Conservation (phyloP, 495 filamentous ascomycete species). For the Hapsidospora chrysogenum region DNA sequence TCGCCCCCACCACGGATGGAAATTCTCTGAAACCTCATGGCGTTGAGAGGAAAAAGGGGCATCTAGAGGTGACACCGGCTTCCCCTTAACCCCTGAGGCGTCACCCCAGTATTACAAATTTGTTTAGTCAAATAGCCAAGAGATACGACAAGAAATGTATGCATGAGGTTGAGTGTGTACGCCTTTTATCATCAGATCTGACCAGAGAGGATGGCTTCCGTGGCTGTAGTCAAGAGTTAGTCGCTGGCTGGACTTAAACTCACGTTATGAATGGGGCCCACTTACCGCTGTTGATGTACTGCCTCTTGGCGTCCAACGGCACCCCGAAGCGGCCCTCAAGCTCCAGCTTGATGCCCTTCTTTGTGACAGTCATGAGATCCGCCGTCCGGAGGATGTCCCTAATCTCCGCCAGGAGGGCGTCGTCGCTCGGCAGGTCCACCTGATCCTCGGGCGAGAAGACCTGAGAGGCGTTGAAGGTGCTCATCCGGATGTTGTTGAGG, state of each 20-base stretch:
- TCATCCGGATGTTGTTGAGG: conserved; percentile 19
- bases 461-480: conserved; percentile 35
- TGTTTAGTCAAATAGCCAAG: no score
- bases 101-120: neutral
- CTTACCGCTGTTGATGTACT: conserved; percentile 89
- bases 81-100: no score
- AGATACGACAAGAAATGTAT: no score
- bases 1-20: no score
- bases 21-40: no score
- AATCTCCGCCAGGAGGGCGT: conserved; percentile 84
- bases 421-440: conserved; percentile 61
- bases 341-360: conserved; percentile 94
- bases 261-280: conserved; percentile 5
- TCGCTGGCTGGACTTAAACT: no score
- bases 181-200: conserved; percentile 25
- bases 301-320: conserved; percentile 58
- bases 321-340: conserved; percentile 79
- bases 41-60: no score
- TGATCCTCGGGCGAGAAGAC: conserved; percentile 16
- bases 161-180: no score
- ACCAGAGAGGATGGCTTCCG: conserved; percentile 30
- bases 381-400: conserved; percentile 78
- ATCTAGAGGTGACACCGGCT: no score
- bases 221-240: conserved; percentile 16
- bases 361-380: conserved; percentile 94